Percentiles rank a stretch among this genome's conserved stretches.
These are phyloP conservation scores for Fibroporia radiculosa DNA, from an alignment of 768 basidiomycete genomes.

Conservation along the genomic window DNA sequence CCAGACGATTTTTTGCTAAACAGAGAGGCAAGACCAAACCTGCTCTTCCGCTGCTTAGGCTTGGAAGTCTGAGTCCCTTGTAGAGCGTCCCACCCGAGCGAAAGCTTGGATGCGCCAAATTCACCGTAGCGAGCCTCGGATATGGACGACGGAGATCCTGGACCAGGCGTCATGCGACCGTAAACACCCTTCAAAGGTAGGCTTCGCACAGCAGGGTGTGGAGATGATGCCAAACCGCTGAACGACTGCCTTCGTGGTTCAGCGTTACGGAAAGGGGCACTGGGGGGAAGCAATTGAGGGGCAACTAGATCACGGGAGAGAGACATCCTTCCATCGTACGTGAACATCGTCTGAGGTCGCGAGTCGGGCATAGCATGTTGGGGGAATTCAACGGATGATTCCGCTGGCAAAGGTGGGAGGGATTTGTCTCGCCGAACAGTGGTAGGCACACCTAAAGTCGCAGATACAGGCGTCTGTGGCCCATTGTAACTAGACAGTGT, in stretches of 20 bases:
- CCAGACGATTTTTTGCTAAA: slow-evolving; percentile 47
- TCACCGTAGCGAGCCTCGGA: slow-evolving; percentile 48
- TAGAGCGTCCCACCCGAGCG: slow-evolving; percentile 32
- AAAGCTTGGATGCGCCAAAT: slow-evolving; percentile 62
- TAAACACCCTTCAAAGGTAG: slow-evolving; percentile 29
- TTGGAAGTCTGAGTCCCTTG: slow-evolving; percentile 5
- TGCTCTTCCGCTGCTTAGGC: slow-evolving; percentile 58
- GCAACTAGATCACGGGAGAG: slow-evolving; percentile 33
- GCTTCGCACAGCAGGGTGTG: slow-evolving; percentile 45
- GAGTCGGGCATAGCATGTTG: slow-evolving; percentile 26
- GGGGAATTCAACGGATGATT: slow-evolving; percentile 23
- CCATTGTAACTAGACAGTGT: slow-evolving; percentile 14
- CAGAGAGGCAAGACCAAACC: slow-evolving; percentile 59
- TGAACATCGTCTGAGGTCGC: slow-evolving; percentile 61
- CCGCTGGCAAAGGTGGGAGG: slow-evolving; percentile 66
- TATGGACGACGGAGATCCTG: slow-evolving; percentile 18
- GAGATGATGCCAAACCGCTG: slow-evolving; percentile 52
- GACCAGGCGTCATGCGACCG: neutral
- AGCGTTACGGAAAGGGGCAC: slow-evolving; percentile 49
- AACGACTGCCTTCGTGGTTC: slow-evolving; percentile 73
- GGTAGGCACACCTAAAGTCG: slow-evolving; percentile 11
- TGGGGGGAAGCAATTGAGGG: slow-evolving; percentile 51
- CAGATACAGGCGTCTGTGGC: slow-evolving; percentile 16
- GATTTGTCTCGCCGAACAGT: slow-evolving; percentile 57
- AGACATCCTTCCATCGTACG: slow-evolving; percentile 45